These are phyloP conservation scores for Melanopsichium pennsylvanicum DNA, from an alignment of 1,284 basidiomycete species.

Conservation along the genomic window DNA sequence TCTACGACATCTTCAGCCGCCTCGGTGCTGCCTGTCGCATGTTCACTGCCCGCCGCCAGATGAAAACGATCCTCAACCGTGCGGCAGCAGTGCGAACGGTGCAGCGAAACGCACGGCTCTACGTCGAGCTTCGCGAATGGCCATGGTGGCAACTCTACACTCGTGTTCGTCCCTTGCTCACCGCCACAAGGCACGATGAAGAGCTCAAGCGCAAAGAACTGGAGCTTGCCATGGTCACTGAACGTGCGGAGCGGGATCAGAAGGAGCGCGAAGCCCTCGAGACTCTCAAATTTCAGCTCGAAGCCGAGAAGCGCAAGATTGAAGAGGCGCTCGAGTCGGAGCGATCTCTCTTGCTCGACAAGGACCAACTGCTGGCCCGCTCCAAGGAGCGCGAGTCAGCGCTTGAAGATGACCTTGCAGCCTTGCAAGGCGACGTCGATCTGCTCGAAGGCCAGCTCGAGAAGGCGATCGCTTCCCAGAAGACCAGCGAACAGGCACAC, in stretches of 20 bases:
- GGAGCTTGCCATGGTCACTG: constrained; percentile 74
- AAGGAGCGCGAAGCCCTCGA: constrained; percentile 58
- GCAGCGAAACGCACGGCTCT: constrained; percentile 90
- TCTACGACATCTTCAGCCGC: constrained; percentile 88
- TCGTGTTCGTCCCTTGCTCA: constrained; percentile 86
- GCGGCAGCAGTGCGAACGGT: constrained; percentile 90
- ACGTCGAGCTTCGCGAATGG: constrained; percentile 84
- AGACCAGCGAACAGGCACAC: constrained; percentile 70
- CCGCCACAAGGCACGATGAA: constrained; percentile 90
- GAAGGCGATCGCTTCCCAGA: constrained; percentile 71
- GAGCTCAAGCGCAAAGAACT: constrained; percentile 87
- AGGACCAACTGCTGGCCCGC: constrained; percentile 83
- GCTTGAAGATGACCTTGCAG: constrained; percentile 82
- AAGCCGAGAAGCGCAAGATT: constrained; percentile 68
- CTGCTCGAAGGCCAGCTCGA: constrained; percentile 85
- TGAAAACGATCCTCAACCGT: constrained; percentile 93
- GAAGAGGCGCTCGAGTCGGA: constrained; percentile 85
- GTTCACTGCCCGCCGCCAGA: constrained; percentile 86
- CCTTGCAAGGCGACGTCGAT: constrained; percentile 83
- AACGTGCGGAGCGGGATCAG: constrained; percentile 62
- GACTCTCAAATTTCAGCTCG: constrained; percentile 54
- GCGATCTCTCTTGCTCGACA: constrained; percentile 79
- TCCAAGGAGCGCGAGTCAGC: constrained; percentile 84
- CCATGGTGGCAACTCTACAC: constrained; percentile 99
- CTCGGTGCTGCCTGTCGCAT: constrained; percentile 85